Percentiles rank a stretch among this genome's conserved stretches.
These are phyloP conservation scores for Wickerhamomyces pijperi DNA, from an alignment of 805 yeast genomes.

Conservation along the genomic window DNA sequence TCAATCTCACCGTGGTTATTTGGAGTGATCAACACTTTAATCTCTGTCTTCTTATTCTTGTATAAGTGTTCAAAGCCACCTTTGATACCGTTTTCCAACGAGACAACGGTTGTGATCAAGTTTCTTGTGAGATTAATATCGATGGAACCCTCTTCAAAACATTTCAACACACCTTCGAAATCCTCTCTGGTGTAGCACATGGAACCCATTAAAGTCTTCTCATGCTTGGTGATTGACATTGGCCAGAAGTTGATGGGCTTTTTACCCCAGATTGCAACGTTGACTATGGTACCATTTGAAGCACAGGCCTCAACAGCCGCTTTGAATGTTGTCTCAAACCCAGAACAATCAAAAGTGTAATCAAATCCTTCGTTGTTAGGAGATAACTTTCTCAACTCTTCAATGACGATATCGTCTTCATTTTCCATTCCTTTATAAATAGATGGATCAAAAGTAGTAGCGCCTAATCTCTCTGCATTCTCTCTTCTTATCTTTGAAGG, in stretches of 20 bases:
- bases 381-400: slow-evolving; percentile 25
- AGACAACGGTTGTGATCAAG: slow-evolving; percentile 43
- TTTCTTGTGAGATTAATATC: slow-evolving; percentile 29
- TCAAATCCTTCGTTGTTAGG: slow-evolving; percentile 35
- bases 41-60: slow-evolving; percentile 41
- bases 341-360: slow-evolving; percentile 43
- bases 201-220: slow-evolving; percentile 46
- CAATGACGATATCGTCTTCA: slow-evolving; percentile 24
- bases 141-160: slow-evolving; percentile 36
- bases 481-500: slow-evolving; percentile 38
- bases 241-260: slow-evolving; percentile 38
- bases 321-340: slow-evolving; percentile 40
- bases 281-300: slow-evolving; percentile 47
- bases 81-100: slow-evolving; percentile 38
- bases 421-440: slow-evolving; percentile 2
- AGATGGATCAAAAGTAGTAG: slow-evolving; percentile 38
- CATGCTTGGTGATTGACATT: slow-evolving; percentile 44
- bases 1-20: slow-evolving; percentile 26
- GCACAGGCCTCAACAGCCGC: slow-evolving; percentile 38
- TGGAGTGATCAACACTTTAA: slow-evolving; percentile 44
- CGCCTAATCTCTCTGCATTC: slow-evolving; percentile 36
- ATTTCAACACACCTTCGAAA: slow-evolving; percentile 43
- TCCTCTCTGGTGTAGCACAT: slow-evolving; percentile 50
- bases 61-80: slow-evolving; percentile 42
- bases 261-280: slow-evolving; percentile 57